phyloP scores from a whole-genome alignment of 108 stramenopile genomes.

The Conticribra weissflogii region DNA sequence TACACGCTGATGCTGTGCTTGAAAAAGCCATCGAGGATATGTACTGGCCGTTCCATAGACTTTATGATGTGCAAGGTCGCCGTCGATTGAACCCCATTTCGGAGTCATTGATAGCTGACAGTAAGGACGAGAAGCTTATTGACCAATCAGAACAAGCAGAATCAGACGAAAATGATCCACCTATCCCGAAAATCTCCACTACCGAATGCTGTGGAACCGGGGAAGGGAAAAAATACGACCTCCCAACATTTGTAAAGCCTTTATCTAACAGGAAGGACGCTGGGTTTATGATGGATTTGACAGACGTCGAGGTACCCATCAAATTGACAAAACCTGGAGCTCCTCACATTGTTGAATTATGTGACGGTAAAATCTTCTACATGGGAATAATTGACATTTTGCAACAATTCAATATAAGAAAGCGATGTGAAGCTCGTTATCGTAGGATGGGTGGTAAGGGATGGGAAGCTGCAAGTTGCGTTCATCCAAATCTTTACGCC shows the following conservation, averaged over 20 bases:
- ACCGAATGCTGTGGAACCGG: constrained; percentile 1
- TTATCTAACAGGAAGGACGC: constrained; percentile 83
- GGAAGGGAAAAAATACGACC: constrained; percentile 7
- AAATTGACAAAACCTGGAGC: constrained; percentile 51
- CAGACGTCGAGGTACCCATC: constrained; percentile 55
- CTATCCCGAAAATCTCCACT: no score
- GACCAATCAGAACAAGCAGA: neutral
- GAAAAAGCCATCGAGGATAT: constrained; percentile 83
- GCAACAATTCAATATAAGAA: constrained; percentile 93
- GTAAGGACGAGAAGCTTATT: neutral
- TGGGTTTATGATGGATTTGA: constrained; percentile 87
- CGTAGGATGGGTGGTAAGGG: constrained; percentile 60
- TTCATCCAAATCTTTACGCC: constrained; percentile 80
- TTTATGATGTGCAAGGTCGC: constrained; percentile 76
- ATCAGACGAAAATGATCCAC: constrained; percentile 15
- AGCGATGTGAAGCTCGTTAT: constrained; percentile 82
- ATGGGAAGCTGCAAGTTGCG: constrained; percentile 79
- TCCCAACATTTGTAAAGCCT: constrained; percentile 64
- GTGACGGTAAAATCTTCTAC: constrained; percentile 88
- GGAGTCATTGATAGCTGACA: constrained; percentile 31
- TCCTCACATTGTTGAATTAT: constrained; percentile 58
- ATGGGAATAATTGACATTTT: constrained; percentile 98
- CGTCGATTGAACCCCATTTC: constrained; percentile 62
- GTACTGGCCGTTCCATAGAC: constrained; percentile 88
- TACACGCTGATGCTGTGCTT: constrained; percentile 57